Conservation (phyloP, 164 flowering plant species). For the Tetrastigma voinierianum region DNA sequence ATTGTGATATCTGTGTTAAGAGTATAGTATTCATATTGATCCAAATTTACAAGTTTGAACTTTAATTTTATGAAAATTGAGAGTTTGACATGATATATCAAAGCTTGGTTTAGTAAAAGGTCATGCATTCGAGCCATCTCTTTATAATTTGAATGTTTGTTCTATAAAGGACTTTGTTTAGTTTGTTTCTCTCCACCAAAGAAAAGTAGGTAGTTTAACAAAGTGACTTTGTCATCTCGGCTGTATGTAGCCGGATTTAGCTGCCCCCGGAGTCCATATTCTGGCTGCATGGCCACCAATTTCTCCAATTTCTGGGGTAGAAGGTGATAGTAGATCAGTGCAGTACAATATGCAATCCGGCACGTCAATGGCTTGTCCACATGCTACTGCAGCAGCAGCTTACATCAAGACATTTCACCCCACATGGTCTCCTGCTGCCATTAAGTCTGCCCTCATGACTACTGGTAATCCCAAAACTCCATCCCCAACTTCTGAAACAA, state of each 20-base stretch:
- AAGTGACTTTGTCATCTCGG: not conserved
- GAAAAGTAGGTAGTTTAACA: no score
- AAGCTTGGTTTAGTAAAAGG: no score
- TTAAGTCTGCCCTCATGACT: conserved; percentile 38
- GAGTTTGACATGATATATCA: no score
- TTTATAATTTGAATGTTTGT: no score
- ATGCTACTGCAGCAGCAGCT: conserved; percentile 29
- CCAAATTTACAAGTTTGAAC: no score
- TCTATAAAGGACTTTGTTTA: no score
- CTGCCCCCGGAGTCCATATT: conserved; percentile 36
- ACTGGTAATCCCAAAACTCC: conserved; percentile 19
- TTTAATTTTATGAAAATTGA: no score
- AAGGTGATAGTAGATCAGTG: conserved; percentile 10
- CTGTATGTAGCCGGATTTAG: conserved; percentile 30
- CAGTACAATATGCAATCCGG: conserved; percentile 28
- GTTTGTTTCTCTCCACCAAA: no score
- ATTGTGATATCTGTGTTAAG: no score
- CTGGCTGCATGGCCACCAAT: conserved; percentile 35
- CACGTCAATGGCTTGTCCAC: conserved; percentile 45
- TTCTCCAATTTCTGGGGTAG: conserved; percentile 6
- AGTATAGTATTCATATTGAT: no score
- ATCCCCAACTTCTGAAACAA: not conserved
- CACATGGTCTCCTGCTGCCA: conserved; percentile 42
- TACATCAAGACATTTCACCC: conserved; percentile 36
- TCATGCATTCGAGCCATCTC: no score